Evolutionary conservation across 2,329 filamentous ascomycete genomes (phyloP).

Genomic region (Cercospora zeae-maydis): DNA sequence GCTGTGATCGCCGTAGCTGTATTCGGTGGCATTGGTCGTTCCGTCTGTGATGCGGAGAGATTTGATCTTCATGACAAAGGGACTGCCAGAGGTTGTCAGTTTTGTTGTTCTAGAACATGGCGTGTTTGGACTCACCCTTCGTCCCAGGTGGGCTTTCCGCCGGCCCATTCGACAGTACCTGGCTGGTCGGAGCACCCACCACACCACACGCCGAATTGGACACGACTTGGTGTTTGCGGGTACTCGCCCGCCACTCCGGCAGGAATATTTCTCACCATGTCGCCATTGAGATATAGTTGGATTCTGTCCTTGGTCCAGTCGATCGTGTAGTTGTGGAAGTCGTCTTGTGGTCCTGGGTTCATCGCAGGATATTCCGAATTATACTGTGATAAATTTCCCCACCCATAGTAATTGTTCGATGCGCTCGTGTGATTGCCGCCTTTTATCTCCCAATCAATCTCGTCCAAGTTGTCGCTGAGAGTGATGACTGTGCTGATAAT

Average conservation of each 20-base stretch:
- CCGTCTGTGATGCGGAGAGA: slow-evolving; percentile 36
- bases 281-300: slow-evolving; percentile 67
- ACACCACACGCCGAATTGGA: slow-evolving; percentile 74
- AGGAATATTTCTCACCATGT: slow-evolving; percentile 61
- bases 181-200: slow-evolving; percentile 74
- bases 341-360: slow-evolving; percentile 50
- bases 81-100: slow-evolving; percentile 21
- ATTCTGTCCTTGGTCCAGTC: slow-evolving; percentile 66
- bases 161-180: slow-evolving; percentile 41
- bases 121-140: slow-evolving; percentile 27
- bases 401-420: slow-evolving; percentile 73
- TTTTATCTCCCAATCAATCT: slow-evolving; percentile 83
- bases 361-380: slow-evolving; percentile 62
- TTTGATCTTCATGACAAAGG: slow-evolving; percentile 38
- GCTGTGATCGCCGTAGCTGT: slow-evolving; percentile 40
- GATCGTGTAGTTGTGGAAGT: slow-evolving; percentile 67
- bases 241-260: slow-evolving; percentile 42
- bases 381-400: slow-evolving; percentile 61
- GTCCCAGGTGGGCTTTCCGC: slow-evolving; percentile 35
- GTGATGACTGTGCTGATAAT: slow-evolving; percentile 80
- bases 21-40: slow-evolving; percentile 37
- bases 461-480: slow-evolving; percentile 78
- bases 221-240: slow-evolving; percentile 71
- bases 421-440: slow-evolving; percentile 62
- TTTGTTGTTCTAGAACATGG: not conserved